These are phyloP conservation scores for Bolboschoenoplectus hybrid DNA, from an alignment of 202 grass and related monocot genomes.

Conservation along the genomic window DNA sequence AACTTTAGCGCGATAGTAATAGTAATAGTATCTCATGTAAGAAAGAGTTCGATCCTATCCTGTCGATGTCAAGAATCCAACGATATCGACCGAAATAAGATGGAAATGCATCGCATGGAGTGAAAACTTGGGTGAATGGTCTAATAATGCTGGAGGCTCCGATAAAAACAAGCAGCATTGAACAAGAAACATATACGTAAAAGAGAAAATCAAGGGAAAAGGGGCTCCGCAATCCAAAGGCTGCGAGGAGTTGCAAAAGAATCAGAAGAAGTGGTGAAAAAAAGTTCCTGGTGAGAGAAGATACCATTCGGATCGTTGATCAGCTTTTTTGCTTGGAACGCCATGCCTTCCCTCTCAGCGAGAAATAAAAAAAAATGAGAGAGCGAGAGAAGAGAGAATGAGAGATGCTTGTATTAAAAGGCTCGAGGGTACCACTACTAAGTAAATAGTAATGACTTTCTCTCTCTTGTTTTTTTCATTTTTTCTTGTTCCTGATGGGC, in stretches of 20 bases:
- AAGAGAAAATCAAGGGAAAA: background rate
- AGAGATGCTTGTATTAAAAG: slow-evolving; percentile 37
- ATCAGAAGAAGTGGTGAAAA: background rate
- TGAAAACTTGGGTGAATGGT: background rate
- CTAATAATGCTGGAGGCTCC: background rate
- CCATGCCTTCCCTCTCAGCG: slow-evolving; percentile 48
- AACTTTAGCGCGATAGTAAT: slow-evolving; percentile 39
- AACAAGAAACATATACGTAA: background rate
- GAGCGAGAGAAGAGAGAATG: slow-evolving; percentile 29
- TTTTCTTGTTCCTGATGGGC: background rate
- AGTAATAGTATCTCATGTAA: background rate
- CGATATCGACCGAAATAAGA: background rate
- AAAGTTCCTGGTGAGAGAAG: slow-evolving; percentile 34
- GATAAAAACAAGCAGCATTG: background rate
- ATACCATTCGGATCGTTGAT: slow-evolving; percentile 90
- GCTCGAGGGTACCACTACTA: background rate
- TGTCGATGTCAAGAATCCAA: slow-evolving; percentile 1
- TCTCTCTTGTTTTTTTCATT: background rate
- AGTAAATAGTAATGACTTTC: slow-evolving; percentile 28
- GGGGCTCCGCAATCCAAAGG: background rate
- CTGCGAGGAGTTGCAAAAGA: background rate
- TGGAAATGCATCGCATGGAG: slow-evolving; percentile 1
- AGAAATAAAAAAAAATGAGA: background rate
- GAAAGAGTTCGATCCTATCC: slow-evolving; percentile 17
- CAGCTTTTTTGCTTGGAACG: slow-evolving; percentile 90